Base-by-base conservation (phyloP, 2,329 filamentous ascomycete species). In the Akanthomyces lecanii region DNA sequence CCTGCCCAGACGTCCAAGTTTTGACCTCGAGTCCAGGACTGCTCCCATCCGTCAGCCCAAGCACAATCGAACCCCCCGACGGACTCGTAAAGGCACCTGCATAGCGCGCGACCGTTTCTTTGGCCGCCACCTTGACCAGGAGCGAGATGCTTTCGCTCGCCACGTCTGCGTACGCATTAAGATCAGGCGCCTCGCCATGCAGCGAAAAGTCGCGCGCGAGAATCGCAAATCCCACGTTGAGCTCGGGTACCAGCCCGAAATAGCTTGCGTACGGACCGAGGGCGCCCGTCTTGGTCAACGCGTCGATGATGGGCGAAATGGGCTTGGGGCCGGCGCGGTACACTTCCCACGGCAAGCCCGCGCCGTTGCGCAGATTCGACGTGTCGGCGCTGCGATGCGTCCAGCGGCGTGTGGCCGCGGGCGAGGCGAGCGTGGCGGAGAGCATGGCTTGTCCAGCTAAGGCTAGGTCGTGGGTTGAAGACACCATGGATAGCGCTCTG, bases 151-250 rank as follows among this genome's bases (percentile, higher is more conserved):
- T 64, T 1, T 71, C 69, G 6, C 71, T 73, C 0, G 72, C 69
- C 18, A 75, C 55, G 36, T 75, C 74, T 0, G 68, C 74, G n/a
- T 74, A 65, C 0, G 74, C 73, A 14, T 76, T 74, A 6, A 75
- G 68, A 42, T 75, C 73, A 3, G 72, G 69, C 33, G 33, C 33
- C 12, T 44, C 25, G 2, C 67, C 63, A 11, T 67, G 63, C 0
- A 66, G 65, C 11, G 50, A 66, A 8, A 53, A 56, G n/a, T 76
- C 73, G 65, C 74, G 73, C 0, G 72, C 72, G 2, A 76, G 62
- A 21, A 74, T 71, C 10, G 72, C 71, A 28, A 74, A 75, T 1
- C 75, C 74, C 38, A 69, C 63, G 23, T 65, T 62, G 12, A 68
- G 66, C 51, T 70, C 70, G 5, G 68, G 68, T 10, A 59, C 62